A percentile compares a stretch with the other conserved stretches of the same genome.
These are phyloP conservation scores for Malassezia slooffiae DNA, from an alignment of 1,284 basidiomycete species.

Conservation along the genomic window DNA sequence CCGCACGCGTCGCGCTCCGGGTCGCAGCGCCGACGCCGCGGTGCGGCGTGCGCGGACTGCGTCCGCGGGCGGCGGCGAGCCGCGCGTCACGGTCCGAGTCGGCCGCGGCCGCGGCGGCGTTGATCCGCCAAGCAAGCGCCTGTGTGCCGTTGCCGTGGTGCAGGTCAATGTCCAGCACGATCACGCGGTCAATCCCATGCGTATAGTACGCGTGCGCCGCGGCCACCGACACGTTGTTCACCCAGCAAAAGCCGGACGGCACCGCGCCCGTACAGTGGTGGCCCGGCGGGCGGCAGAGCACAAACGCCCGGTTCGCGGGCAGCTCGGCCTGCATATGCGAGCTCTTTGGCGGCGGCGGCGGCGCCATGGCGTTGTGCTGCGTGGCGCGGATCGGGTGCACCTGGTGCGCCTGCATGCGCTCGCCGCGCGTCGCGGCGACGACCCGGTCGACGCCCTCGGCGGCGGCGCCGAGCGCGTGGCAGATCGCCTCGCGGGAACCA, in stretches of 20 bases:
- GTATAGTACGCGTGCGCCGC: slow-evolving; percentile 82
- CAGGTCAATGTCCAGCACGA: slow-evolving; percentile 86
- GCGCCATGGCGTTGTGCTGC: not conserved
- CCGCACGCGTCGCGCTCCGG: not conserved
- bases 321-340: too few species aligned
- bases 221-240: slow-evolving; percentile 82
- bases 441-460: slow-evolving; percentile 41
- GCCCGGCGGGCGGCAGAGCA: slow-evolving; percentile 42
- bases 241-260: slow-evolving; percentile 75
- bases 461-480: slow-evolving; percentile 35
- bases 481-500: slow-evolving; percentile 38
- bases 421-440: slow-evolving; percentile 11
- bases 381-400: not conserved
- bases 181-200: slow-evolving; percentile 65
- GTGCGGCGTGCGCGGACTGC: slow-evolving; percentile 7
- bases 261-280: slow-evolving; percentile 42
- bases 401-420: slow-evolving; percentile 9
- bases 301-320: slow-evolving; percentile 36
- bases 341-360: too few species aligned
- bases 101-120: slow-evolving; percentile 59
- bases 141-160: slow-evolving; percentile 83
- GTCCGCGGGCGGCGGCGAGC: slow-evolving; percentile 15
- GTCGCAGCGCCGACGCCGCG: slow-evolving; percentile 6
- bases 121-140: slow-evolving; percentile 78
- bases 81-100: slow-evolving; percentile 26